Conservation (phyloP, 1,284 basidiomycete species). For the Porogramme epimiltina region DNA sequence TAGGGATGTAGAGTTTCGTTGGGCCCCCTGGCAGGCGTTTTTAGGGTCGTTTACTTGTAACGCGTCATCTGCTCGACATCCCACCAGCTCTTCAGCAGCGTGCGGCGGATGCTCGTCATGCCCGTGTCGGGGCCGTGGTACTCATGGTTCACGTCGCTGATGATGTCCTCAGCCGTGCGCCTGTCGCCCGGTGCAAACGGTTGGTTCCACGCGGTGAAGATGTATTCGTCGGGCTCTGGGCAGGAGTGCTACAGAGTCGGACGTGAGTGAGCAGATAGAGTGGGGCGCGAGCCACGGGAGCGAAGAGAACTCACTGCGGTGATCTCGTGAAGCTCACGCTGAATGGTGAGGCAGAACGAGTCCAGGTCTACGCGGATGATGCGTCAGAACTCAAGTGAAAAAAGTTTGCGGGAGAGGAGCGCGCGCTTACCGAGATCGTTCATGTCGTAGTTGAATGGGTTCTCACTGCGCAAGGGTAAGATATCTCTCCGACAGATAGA, state of each 20-base stretch:
- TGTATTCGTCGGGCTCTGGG: slow-evolving; percentile 50
- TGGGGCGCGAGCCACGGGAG: slow-evolving; percentile 1
- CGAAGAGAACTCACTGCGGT: slow-evolving; percentile 51
- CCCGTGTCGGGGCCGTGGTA: slow-evolving; percentile 43
- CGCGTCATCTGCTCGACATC: slow-evolving; percentile 44
- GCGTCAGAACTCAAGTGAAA: not conserved
- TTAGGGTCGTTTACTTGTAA: not conserved
- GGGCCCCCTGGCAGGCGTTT: too few species aligned
- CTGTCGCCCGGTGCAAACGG: slow-evolving; percentile 68
- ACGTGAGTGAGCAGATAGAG: not conserved
- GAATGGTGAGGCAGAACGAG: slow-evolving; percentile 61
- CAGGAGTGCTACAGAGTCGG: slow-evolving; percentile 45
- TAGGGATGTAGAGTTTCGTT: too few species aligned
- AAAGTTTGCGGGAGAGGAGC: not conserved
- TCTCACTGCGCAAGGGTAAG: slow-evolving; percentile 45
- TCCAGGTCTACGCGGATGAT: slow-evolving; percentile 50
- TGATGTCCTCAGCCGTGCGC: slow-evolving; percentile 55
- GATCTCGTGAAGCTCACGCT: slow-evolving; percentile 68
- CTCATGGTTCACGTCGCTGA: slow-evolving; percentile 35
- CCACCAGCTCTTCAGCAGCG: slow-evolving; percentile 57
- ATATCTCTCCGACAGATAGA: slow-evolving; percentile 2
- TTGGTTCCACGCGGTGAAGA: slow-evolving; percentile 60
- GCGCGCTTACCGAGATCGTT: slow-evolving; percentile 59
- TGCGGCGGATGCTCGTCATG: slow-evolving; percentile 51
- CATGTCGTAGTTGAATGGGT: slow-evolving; percentile 69